phyloP scores from a whole-genome alignment of 441 rosid species.

The Adansonia madagascariensis region DNA sequence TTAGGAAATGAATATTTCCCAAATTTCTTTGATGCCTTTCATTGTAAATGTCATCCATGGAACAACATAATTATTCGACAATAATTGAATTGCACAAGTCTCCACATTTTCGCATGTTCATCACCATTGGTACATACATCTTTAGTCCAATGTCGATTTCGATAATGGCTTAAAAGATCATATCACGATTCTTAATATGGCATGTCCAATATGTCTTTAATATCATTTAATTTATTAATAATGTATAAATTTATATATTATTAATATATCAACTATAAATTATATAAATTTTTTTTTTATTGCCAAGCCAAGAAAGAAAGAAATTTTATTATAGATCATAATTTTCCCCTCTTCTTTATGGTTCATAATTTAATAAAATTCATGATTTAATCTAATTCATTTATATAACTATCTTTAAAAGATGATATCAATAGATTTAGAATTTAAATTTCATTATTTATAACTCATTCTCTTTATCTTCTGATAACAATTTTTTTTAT shows the following conservation, averaged over 20 bases:
- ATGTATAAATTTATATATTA: no score
- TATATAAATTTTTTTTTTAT: no score
- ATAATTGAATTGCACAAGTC: slow-evolving; percentile 5
- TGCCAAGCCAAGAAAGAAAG: neutral
- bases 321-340: neutral
- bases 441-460: no score
- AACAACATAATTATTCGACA: neutral
- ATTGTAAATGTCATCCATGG: neutral
- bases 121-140: neutral
- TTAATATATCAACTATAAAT: no score
- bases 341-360: neutral
- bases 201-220: neutral
- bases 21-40: neutral
- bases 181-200: neutral
- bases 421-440: no score
- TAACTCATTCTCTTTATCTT: no score
- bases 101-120: neutral
- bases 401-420: no score
- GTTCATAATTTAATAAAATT: neutral
- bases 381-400: no score
- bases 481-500: no score
- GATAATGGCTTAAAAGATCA: neutral
- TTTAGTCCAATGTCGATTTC: neutral
- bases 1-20: neutral
- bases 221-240: no score